These are phyloP conservation scores for Boletus sp. DNA, from an alignment of 768 basidiomycete species.

Conservation along the genomic window DNA sequence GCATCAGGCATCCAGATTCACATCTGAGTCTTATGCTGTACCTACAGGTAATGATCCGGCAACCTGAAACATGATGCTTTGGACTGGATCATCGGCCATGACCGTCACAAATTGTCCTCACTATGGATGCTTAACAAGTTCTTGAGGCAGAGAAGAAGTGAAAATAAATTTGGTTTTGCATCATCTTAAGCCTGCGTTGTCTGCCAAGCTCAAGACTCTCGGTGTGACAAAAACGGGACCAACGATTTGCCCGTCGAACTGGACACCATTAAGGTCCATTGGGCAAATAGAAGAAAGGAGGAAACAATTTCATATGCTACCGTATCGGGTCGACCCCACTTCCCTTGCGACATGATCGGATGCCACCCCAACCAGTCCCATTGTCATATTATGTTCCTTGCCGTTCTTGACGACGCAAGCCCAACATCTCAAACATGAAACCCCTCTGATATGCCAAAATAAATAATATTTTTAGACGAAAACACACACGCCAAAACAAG, in stretches of 20 bases:
- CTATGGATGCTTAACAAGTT: neutral
- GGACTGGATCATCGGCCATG: neutral
- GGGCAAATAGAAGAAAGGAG: no score
- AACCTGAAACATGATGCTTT: neutral
- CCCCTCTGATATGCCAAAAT: no score
- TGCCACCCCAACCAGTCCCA: neutral
- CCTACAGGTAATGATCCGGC: neutral
- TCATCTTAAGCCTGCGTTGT: no score
- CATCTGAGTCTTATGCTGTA: neutral
- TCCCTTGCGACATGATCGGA: constrained; percentile 1
- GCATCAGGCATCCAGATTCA: neutral
- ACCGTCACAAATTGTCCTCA: neutral
- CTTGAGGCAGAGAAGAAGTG: neutral
- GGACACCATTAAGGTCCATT: no score
- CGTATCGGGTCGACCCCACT: neutral
- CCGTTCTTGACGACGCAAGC: constrained; percentile 2
- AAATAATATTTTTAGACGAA: neutral
- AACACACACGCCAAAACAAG: neutral
- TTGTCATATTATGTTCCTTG: neutral
- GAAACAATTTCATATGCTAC: neutral
- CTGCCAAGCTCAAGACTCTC: no score
- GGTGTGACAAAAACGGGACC: no score
- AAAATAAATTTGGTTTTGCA: no score
- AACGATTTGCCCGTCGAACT: no score
- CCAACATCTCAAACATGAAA: neutral